Percentiles rank a stretch among this genome's conserved stretches.
Conservation (phyloP, 164 flowering plant species). For the Tetracentron sinense region DNA sequence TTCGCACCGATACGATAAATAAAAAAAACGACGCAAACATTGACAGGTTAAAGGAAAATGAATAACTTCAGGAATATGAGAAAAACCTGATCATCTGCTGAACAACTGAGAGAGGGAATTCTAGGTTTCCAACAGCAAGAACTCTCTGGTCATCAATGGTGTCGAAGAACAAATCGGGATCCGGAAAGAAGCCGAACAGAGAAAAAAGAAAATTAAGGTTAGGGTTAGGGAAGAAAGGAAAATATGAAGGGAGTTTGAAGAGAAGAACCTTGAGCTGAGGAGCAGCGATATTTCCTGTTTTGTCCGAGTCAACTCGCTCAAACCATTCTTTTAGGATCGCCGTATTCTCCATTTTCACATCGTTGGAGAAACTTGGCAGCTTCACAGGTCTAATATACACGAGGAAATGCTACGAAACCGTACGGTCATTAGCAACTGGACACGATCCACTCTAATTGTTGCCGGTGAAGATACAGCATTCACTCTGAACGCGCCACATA, state of each 20-base stretch:
- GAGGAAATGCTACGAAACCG: too few relatives aligned
- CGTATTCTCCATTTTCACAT: conserved; percentile 43
- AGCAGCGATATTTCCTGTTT: conserved; percentile 59
- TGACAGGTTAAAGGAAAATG: too few relatives aligned
- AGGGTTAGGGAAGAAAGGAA: neutral
- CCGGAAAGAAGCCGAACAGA: neutral
- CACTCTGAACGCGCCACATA: too few relatives aligned
- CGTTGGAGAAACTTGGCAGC: neutral
- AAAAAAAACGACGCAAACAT: too few relatives aligned
- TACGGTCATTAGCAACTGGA: too few relatives aligned
- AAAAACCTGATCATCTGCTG: conserved; percentile 83
- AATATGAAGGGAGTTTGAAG: neutral
- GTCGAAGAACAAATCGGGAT: neutral
- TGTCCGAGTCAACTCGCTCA: conserved; percentile 70
- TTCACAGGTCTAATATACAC: too few relatives aligned
- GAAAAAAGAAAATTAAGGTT: conserved; percentile 1
- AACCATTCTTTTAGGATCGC: conserved; percentile 66
- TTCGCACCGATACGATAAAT: too few relatives aligned
- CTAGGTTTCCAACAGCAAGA: conserved; percentile 62
- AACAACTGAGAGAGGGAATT: conserved; percentile 61
- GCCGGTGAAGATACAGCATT: too few relatives aligned
- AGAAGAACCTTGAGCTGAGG: conserved; percentile 59
- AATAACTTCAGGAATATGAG: too few relatives aligned
- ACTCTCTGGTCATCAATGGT: conserved; percentile 41
- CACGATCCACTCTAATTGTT: too few relatives aligned